Conservation (phyloP, 148 eudicot species). For the Amaranthus palmeri region DNA sequence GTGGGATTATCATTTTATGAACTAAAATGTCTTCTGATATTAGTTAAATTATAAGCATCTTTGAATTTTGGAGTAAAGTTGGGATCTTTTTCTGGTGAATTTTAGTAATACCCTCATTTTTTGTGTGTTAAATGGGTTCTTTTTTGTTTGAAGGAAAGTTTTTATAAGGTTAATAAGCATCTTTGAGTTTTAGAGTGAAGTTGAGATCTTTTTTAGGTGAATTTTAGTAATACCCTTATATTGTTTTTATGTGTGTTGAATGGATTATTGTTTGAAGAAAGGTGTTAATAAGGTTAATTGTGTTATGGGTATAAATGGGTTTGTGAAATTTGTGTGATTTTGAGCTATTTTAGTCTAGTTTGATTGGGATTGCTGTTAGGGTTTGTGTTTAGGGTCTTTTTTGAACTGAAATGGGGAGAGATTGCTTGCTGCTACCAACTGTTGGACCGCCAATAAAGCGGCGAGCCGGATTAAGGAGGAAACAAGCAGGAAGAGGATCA, state of each 20-base stretch:
- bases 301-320: conserved; percentile 30
- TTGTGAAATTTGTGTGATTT: conserved; percentile 25
- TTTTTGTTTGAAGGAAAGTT: conserved; percentile 23
- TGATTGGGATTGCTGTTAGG: conserved; percentile 33
- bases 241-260: conserved; percentile 12
- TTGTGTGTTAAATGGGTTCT: conserved; percentile 26
- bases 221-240: conserved; percentile 15
- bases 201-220: conserved; percentile 20
- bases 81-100: conserved; percentile 18
- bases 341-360: conserved; percentile 26
- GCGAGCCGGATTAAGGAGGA: conserved; percentile 84
- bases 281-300: conserved; percentile 20
- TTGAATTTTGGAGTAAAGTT: conserved; percentile 19
- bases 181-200: conserved; percentile 17
- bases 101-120: conserved; percentile 14
- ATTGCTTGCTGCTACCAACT: conserved; percentile 52
- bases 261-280: conserved; percentile 30
- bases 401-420: conserved; percentile 53
- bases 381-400: conserved; percentile 26
- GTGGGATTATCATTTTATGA: background rate
- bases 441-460: conserved; percentile 85
- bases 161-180: conserved; percentile 7
- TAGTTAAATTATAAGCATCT: conserved; percentile 32
- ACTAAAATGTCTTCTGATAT: conserved; percentile 62
- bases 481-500: conserved; percentile 98